These are phyloP conservation scores for Nicotiana attenuata DNA, from an alignment of 257 asterid genomes.

Conservation along the genomic window DNA sequence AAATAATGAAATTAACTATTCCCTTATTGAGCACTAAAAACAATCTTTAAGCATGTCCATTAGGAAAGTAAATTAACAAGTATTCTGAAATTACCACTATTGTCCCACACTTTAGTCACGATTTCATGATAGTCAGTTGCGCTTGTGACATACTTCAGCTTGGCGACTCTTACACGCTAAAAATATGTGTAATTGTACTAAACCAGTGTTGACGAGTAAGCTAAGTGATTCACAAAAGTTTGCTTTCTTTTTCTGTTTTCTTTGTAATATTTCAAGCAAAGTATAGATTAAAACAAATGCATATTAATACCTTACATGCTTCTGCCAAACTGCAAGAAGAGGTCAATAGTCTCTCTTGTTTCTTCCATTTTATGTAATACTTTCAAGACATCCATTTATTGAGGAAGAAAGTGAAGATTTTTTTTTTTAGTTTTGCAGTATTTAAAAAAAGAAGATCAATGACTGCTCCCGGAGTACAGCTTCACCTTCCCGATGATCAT, in stretches of 20 bases:
- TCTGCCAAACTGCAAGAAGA: neutral
- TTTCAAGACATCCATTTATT: neutral
- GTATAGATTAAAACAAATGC: neutral
- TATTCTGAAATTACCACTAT: neutral
- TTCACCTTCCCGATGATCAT: conserved; percentile 1
- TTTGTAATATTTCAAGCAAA: conserved; percentile 5
- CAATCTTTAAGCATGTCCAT: neutral
- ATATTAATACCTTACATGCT: neutral
- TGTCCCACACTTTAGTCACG: neutral
- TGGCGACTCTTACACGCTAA: conserved; percentile 19
- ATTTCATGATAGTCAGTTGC: neutral
- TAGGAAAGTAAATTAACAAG: neutral
- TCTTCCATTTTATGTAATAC: neutral
- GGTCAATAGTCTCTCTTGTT: neutral
- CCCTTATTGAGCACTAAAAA: neutral
- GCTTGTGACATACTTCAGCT: neutral
- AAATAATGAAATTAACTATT: too few relatives aligned
- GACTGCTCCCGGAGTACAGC: conserved; percentile 4
- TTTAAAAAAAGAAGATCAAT: neutral
- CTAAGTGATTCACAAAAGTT: neutral
- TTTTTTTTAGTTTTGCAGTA: neutral
- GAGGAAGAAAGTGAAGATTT: neutral
- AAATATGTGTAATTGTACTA: neutral
- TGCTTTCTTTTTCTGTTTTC: neutral
- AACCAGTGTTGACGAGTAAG: conserved; percentile 14